These are phyloP conservation scores for Cercophora newfieldiana DNA, from an alignment of 495 filamentous ascomycete genomes.

Conservation along the genomic window DNA sequence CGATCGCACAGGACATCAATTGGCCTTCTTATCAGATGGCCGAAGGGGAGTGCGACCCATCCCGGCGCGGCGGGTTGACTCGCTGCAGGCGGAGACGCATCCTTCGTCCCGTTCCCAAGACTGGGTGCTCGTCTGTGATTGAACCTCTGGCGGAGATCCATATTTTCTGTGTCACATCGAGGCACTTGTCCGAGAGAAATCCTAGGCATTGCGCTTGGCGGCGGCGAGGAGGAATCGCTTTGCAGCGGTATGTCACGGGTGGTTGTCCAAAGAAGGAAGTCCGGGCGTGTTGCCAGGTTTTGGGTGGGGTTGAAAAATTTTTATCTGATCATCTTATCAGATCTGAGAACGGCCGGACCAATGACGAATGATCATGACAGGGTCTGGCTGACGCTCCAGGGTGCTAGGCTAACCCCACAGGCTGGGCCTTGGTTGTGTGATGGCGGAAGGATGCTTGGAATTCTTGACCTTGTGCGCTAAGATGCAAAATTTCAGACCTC, in stretches of 20 bases:
- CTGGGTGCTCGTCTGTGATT: neutral
- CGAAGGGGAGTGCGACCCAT: neutral
- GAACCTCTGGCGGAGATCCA: neutral
- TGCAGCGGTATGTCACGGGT: neutral
- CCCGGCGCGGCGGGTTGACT: neutral
- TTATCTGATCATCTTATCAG: constrained; percentile 24
- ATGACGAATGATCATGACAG: neutral
- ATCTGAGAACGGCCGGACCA: constrained; percentile 14
- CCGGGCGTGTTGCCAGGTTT: neutral
- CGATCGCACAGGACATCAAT: neutral
- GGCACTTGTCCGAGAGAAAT: too few species aligned
- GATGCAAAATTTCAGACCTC: too few species aligned
- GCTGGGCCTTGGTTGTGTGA: too few species aligned
- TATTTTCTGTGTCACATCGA: too few species aligned
- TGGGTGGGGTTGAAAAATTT: constrained; percentile 11
- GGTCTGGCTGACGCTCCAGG: neutral
- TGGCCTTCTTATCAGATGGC: constrained; percentile 16
- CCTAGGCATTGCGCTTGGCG: too few species aligned
- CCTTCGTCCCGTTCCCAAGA: neutral
- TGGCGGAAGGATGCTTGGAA: too few species aligned
- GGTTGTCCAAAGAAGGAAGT: neutral
- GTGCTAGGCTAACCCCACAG: too few species aligned
- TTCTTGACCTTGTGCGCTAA: too few species aligned
- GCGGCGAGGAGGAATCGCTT: neutral
- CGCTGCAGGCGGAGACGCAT: neutral